These are phyloP conservation scores for Epichloe festucae DNA, from an alignment of 2,329 filamentous ascomycete species.

Conservation along the genomic window DNA sequence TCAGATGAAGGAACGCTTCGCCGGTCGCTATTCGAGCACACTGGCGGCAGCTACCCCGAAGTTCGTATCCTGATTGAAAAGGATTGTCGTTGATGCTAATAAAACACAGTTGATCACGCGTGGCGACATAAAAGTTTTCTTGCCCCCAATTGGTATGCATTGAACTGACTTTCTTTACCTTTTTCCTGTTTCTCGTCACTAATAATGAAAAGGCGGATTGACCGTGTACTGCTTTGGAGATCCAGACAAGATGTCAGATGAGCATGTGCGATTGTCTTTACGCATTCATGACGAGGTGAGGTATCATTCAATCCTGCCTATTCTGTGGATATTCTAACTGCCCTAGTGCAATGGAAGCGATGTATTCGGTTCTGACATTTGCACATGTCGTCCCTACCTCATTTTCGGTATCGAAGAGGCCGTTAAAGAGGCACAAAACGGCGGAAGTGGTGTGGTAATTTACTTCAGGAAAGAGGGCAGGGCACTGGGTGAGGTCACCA, in stretches of 20 bases:
- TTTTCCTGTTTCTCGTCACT: not conserved
- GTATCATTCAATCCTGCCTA: no score
- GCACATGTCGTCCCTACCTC: slow-evolving; percentile 88
- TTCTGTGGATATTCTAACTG: not conserved
- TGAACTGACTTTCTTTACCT: not conserved
- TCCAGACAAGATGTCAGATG: slow-evolving; percentile 84
- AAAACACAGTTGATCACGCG: slow-evolving; percentile 63
- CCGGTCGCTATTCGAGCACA: slow-evolving; percentile 84
- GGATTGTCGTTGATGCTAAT: not conserved
- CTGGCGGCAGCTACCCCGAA: slow-evolving; percentile 90
- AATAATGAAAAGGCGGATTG: slow-evolving; percentile 48
- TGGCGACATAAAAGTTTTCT: slow-evolving; percentile 85
- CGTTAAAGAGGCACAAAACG: slow-evolving; percentile 90
- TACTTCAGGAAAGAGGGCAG: slow-evolving; percentile 98
- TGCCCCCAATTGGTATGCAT: slow-evolving; percentile 69
- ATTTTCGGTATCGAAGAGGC: slow-evolving; percentile 97
- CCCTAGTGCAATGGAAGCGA: slow-evolving; percentile 80
- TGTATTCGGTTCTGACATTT: slow-evolving; percentile 96
- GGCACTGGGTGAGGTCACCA: slow-evolving; percentile 88
- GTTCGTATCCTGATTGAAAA: not conserved
- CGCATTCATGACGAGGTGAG: slow-evolving; percentile 59
- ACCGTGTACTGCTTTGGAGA: slow-evolving; percentile 98
- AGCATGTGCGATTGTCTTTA: slow-evolving; percentile 65
- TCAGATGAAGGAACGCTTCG: slow-evolving; percentile 74
- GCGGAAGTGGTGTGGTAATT: slow-evolving; percentile 88